Evolutionary conservation across 1,284 basidiomycete species (phyloP), one percentile per base, ranked within the genome.

Genomic region (Irpex rosettiformis): DNA sequence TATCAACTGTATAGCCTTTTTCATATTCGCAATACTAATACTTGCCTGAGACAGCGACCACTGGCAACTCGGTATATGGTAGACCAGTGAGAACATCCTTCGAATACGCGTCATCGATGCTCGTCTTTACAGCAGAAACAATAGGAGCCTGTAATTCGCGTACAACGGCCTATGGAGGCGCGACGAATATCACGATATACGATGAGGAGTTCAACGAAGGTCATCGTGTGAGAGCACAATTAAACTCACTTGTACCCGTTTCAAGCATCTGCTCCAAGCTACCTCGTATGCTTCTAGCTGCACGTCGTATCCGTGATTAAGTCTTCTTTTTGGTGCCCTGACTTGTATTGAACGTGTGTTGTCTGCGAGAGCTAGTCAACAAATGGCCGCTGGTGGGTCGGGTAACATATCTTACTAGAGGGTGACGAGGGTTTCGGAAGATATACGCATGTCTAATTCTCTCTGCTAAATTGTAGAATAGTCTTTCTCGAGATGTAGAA

Each of bases 1-100:
- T n/a, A n/a, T n/a, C n/a, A n/a, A n/a, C n/a, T n/a, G n/a, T n/a
- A n/a, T n/a, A n/a, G 16, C 16, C 48, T 28, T 73, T 66, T 74
- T 55, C 40, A 65, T 62, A 18, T 16, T 54, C 18, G 49, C 40
- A 37, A 33, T 42, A 33, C 29, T 45, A 5, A 53, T 54, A 64
- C 77, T 47, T 62, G 85, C 85, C 79, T 56, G 79, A 79, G 43
- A 90, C 72, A 1, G 79, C 70, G 69, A 85, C 54, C 75, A 86
- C 71, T 75, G 85, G 82, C 76, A 91, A 67, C 83, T 86, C 74
- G 72, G 78, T 58, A 67, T 80, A 62, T 79, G 88, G 88, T 75
- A 80, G 61, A 61, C 81, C 64, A 76, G 88, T 71, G 0, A 75
- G 65, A 10, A 66, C 57, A 40, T 52, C n/a, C 13, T 70, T 61